These are phyloP conservation scores for Lasiodiplodia citricola DNA, from an alignment of 2,329 filamentous ascomycete genomes.

Conservation along the genomic window DNA sequence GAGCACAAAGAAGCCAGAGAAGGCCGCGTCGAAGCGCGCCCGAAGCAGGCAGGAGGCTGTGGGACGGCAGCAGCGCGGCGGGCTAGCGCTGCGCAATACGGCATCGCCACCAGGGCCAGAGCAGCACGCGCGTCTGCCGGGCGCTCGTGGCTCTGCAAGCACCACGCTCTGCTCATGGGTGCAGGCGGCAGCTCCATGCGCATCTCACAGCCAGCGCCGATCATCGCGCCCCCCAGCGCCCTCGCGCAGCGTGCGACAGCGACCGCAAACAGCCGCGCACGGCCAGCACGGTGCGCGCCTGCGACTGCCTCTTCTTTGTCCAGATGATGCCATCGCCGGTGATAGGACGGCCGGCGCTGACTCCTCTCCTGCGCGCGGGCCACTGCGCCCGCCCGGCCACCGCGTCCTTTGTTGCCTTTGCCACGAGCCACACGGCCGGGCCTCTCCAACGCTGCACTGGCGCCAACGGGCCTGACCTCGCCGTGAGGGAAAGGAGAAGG, in stretches of 20 bases:
- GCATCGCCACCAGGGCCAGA: conserved; percentile 15
- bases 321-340: conserved; percentile 10
- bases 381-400: not conserved
- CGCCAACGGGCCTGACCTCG: conserved; percentile 9
- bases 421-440: conserved; percentile 20
- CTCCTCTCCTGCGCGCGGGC: conserved; percentile 9
- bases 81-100: conserved; percentile 7
- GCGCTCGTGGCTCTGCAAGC: conserved; percentile 15
- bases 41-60: conserved; percentile 24
- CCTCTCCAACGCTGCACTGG: not conserved
- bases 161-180: not conserved
- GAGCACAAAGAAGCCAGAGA: conserved; percentile 24
- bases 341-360: conserved; percentile 18
- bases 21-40: conserved; percentile 23
- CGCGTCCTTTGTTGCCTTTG: conserved; percentile 21
- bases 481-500: conserved; percentile 19
- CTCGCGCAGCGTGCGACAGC: not conserved
- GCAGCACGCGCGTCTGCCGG: conserved; percentile 21
- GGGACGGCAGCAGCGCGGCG: conserved; percentile 8
- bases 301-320: conserved; percentile 15
- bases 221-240: conserved; percentile 10
- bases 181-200: not conserved
- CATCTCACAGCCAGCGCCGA: conserved; percentile 22
- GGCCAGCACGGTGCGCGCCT: not conserved
- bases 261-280: conserved; percentile 23